Conservation (phyloP, 2,329 filamentous ascomycete species). For the Hypoxylon sp. region DNA sequence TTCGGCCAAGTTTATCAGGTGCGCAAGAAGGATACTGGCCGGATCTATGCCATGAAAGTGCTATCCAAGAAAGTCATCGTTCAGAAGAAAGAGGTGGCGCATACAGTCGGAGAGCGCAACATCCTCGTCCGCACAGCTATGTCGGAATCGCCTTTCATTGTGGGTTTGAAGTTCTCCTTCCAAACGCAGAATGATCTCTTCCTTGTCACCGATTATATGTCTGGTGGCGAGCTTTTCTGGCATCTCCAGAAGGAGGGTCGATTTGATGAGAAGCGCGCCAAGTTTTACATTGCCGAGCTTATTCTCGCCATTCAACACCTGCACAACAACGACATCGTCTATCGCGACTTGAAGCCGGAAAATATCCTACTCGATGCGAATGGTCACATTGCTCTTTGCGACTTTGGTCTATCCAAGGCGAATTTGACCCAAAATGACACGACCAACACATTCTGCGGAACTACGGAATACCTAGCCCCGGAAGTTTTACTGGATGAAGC, state of each 20-base stretch:
- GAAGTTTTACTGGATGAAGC: conserved; percentile 96
- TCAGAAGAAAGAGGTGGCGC: conserved; percentile 98
- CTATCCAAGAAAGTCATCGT: conserved; percentile 99
- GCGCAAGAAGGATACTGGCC: conserved; percentile 92
- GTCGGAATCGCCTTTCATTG: conserved; percentile 96
- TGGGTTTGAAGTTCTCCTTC: conserved; percentile 98
- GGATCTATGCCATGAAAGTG: conserved; percentile 99
- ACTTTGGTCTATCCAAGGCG: conserved; percentile 97
- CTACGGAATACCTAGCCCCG: conserved; percentile 95
- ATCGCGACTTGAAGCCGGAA: conserved; percentile 96
- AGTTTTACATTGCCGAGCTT: conserved; percentile 98
- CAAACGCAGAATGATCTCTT: conserved; percentile 97
- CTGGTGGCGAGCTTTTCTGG: conserved; percentile 97
- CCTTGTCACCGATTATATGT: conserved; percentile 99
- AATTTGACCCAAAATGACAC: conserved; percentile 97
- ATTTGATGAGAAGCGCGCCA: conserved; percentile 93
- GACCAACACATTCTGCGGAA: conserved; percentile 98
- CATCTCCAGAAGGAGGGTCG: conserved; percentile 97
- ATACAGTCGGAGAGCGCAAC: conserved; percentile 96
- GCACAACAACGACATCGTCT: conserved; percentile 97
- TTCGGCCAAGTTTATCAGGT: conserved; percentile 99
- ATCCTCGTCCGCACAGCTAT: conserved; percentile 96
- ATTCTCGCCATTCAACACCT: conserved; percentile 95
- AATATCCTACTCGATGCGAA: conserved; percentile 98
- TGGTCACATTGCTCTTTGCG: conserved; percentile 96